A percentile compares a stretch with the other conserved stretches of the same genome.
These are phyloP conservation scores for Acaromyces ingoldii DNA, from an alignment of 1,284 basidiomycete genomes.

Conservation along the genomic window DNA sequence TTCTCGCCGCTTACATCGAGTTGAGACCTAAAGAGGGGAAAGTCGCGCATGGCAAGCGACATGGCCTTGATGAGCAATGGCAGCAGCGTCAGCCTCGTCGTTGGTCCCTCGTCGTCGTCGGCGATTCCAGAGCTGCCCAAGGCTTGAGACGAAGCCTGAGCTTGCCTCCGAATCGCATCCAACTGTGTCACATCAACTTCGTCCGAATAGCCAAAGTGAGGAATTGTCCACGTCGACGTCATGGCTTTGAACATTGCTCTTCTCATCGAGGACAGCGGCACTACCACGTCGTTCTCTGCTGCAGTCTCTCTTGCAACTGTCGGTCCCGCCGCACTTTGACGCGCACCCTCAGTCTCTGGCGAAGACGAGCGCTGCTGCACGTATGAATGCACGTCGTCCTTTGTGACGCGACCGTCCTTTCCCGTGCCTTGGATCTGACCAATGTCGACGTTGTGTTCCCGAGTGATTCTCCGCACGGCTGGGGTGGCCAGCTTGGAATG, in stretches of 20 bases:
- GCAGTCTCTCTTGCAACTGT: too few species aligned
- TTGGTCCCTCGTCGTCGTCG: conserved; percentile 53
- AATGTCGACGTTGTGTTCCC: conserved; percentile 62
- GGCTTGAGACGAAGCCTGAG: background rate
- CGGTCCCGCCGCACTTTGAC: too few species aligned
- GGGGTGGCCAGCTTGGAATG: conserved; percentile 59
- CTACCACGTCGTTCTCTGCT: background rate
- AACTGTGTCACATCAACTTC: conserved; percentile 76
- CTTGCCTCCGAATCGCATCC: conserved; percentile 62
- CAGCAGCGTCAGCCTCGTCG: conserved; percentile 70
- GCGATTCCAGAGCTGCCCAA: background rate
- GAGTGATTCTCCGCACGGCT: conserved; percentile 71
- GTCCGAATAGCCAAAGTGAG: conserved; percentile 68
- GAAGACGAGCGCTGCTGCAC: background rate
- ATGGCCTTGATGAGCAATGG: conserved; percentile 82
- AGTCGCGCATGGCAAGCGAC: conserved; percentile 71
- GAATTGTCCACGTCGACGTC: conserved; percentile 55
- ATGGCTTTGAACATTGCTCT: conserved; percentile 52
- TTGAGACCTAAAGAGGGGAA: conserved; percentile 65
- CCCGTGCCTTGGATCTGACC: conserved; percentile 64
- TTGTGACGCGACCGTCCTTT: conserved; percentile 69
- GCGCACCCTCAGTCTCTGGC: too few species aligned
- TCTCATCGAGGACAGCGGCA: conserved; percentile 38
- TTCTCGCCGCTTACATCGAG: conserved; percentile 11
- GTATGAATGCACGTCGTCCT: conserved; percentile 59